phyloP scores from a whole-genome alignment of 768 basidiomycete genomes.

The Udeniomyces megalosporus region DNA sequence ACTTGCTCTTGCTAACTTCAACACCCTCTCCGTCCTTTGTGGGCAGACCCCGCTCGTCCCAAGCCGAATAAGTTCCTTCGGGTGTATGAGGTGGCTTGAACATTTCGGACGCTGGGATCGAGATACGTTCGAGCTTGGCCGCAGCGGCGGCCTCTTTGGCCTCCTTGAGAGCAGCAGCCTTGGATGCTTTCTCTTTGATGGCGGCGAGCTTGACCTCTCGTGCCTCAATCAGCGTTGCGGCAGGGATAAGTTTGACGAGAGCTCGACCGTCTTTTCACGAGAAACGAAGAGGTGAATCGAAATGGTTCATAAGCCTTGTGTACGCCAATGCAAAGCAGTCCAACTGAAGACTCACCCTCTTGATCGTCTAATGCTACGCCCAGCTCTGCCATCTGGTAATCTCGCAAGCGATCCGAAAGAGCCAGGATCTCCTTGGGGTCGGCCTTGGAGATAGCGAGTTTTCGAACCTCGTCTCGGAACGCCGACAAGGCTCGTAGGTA shows the following conservation, averaged over 20 bases:
- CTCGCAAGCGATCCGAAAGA: slow-evolving; percentile 76
- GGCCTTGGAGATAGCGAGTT: slow-evolving; percentile 49
- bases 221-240: slow-evolving; percentile 60
- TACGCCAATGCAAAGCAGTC: too few relatives aligned
- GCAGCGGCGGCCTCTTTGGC: slow-evolving; percentile 25
- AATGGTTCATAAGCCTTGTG: too few relatives aligned
- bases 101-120: slow-evolving; percentile 52
- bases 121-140: slow-evolving; percentile 72
- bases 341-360: slow-evolving; percentile 55
- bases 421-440: slow-evolving; percentile 64
- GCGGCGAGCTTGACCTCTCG: slow-evolving; percentile 75
- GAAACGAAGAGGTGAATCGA: too few relatives aligned
- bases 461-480: slow-evolving; percentile 80
- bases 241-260: slow-evolving; percentile 76
- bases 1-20: slow-evolving; percentile 62
- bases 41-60: slow-evolving; percentile 74
- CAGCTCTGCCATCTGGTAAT: slow-evolving; percentile 75
- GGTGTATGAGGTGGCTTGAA: slow-evolving; percentile 68
- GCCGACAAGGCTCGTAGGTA: slow-evolving; percentile 69
- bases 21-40: slow-evolving; percentile 68
- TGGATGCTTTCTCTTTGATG: slow-evolving; percentile 52
- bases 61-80: slow-evolving; percentile 58
- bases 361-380: slow-evolving; percentile 95
- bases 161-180: slow-evolving; percentile 26
- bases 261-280: slow-evolving; percentile 84